phyloP scores from a whole-genome alignment of 345 rosid species.

The Ricinus communis region DNA sequence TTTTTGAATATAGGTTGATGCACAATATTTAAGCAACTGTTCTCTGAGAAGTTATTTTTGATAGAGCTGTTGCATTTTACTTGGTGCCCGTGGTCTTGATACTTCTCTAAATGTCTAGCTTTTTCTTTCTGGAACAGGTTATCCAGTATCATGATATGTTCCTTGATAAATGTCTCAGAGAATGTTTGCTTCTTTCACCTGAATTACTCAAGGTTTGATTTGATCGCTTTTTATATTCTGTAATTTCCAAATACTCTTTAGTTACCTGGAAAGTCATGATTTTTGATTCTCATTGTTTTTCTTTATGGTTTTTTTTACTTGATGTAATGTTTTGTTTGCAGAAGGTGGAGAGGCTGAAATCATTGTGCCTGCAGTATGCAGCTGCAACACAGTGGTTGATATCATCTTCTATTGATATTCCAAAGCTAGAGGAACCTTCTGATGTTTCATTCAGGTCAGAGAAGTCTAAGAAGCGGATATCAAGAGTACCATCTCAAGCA shows the following conservation, averaged over 20 bases:
- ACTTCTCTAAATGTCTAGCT: slow-evolving; percentile 5
- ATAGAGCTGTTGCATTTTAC: neutral
- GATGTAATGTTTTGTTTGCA: slow-evolving; percentile 36
- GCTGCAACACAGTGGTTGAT: slow-evolving; percentile 95
- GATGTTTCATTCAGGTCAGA: slow-evolving; percentile 25
- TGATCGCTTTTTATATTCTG: slow-evolving; percentile 11
- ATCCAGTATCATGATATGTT: slow-evolving; percentile 85
- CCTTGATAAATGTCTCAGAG: slow-evolving; percentile 90
- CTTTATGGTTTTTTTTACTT: slow-evolving; percentile 14
- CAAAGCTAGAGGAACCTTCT: slow-evolving; percentile 40
- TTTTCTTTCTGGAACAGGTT: slow-evolving; percentile 53
- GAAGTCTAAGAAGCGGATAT: slow-evolving; percentile 40
- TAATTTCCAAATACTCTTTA: neutral
- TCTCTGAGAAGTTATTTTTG: neutral
- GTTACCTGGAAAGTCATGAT: neutral
- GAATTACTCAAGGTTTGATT: slow-evolving; percentile 75
- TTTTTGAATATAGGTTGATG: neutral
- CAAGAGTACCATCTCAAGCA: slow-evolving; percentile 41
- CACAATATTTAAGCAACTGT: neutral
- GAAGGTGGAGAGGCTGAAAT: slow-evolving; percentile 91
- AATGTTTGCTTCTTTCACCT: slow-evolving; percentile 94
- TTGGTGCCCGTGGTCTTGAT: neutral
- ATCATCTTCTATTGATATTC: slow-evolving; percentile 74
- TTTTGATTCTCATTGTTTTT: neutral
- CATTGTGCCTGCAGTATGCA: slow-evolving; percentile 81